These are phyloP conservation scores for Mycotypha africana DNA, from an alignment of 371 early-diverging fungal genomes.

Conservation along the genomic window DNA sequence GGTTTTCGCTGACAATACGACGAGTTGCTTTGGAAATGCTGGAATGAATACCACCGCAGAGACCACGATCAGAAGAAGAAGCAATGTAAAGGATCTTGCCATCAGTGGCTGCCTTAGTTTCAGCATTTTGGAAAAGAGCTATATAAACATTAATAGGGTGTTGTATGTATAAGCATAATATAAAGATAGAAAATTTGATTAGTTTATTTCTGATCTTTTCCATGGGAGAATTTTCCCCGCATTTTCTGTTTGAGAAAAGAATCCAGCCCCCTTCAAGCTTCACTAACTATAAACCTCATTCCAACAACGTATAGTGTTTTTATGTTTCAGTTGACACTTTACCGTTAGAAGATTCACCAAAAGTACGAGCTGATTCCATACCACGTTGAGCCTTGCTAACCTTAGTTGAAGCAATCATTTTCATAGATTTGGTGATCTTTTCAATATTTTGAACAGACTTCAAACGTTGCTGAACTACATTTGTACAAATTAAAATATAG, in stretches of 20 bases:
- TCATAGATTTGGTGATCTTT: slow-evolving; percentile 99
- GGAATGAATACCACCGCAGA: slow-evolving; percentile 98
- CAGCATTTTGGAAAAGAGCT: slow-evolving; percentile 81
- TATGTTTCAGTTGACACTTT: no score
- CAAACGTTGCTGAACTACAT: slow-evolving; percentile 93
- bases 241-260: no score
- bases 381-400: slow-evolving; percentile 89
- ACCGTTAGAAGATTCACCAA: slow-evolving; percentile 77
- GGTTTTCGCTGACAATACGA: slow-evolving; percentile 49
- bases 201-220: not conserved
- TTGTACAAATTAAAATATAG: slow-evolving; percentile 1
- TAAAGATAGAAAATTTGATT: slow-evolving; percentile 1
- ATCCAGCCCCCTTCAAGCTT: no score
- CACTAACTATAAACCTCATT: no score
- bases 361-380: slow-evolving; percentile 90
- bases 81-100: slow-evolving; percentile 71
- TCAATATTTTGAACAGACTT: slow-evolving; percentile 97
- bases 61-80: slow-evolving; percentile 95
- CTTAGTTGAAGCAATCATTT: slow-evolving; percentile 99
- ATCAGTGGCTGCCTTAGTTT: slow-evolving; percentile 57
- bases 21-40: slow-evolving; percentile 87
- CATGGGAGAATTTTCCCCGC: not conserved
- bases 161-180: no score
- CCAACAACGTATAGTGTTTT: no score
- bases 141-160: no score